Evolutionary conservation across 2,329 filamentous ascomycete species (phyloP), one percentile per base, ranked within the genome.

Genomic region (Aspergillus tanneri): DNA sequence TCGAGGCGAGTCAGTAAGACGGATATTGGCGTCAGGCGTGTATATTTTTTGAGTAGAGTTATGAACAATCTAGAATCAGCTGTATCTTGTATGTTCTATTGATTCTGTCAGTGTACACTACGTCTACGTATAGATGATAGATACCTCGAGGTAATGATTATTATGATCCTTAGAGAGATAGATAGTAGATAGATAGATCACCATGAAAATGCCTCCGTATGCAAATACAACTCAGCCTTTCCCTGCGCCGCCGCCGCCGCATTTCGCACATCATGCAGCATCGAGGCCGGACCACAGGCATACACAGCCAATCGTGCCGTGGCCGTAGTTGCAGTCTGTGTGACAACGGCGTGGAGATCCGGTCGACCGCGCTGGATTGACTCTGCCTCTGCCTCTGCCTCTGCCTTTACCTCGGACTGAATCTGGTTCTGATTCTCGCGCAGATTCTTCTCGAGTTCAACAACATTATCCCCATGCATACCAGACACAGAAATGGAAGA

Each of bases 221-320:
- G 75, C 47, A 78, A 52, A 60, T 74, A 77, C 2, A 77, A 64
- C 24, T 71, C 68, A 1, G 53, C 21, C 14, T 24, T 50, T 45
- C 69, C 40, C 45, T 79, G 75, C 32, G 68, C 69, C n/a, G 44
- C 44, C 2, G 75, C 74, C 16, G 75, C 74, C 6, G 73, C 74
- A 59, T 76, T 73, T 2, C 73, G 64, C 7, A 76, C 71, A 63
- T 78, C 76, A 42, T 73, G 62, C 43, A 76, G 64, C 75, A 78
- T 76, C 3, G 68, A 72, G 18, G 59, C 42, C 1, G 74, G 74
- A 0, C 75, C 75, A 47, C 75, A 77, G 12, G 71, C 69, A 41
- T 69, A 72, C 8, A 77, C 27, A 61, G 56, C 37, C 38, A 58
- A n/a, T 5, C 42, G 28, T 4, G n/a, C 39, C 3, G 8, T 25